These are phyloP conservation scores for Starmerella cellae DNA, from an alignment of 805 yeast genomes.

Conservation along the genomic window DNA sequence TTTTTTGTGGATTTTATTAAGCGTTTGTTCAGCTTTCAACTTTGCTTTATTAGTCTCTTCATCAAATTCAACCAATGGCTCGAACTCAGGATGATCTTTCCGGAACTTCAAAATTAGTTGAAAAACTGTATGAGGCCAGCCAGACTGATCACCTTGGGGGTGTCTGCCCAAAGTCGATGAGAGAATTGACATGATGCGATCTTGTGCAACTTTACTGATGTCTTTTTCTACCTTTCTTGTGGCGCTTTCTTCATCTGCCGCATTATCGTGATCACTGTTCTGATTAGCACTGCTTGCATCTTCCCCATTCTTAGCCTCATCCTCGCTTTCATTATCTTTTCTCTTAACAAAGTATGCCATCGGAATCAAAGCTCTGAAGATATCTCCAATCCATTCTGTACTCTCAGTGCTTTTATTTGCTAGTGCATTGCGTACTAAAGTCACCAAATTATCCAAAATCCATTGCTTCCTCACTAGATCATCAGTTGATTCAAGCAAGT, in stretches of 20 bases:
- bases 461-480: conserved; percentile 31
- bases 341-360: conserved; percentile 31
- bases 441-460: conserved; percentile 46
- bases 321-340: not conserved
- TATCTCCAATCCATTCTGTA: conserved; percentile 26
- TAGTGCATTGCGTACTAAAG: conserved; percentile 28
- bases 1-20: conserved; percentile 34
- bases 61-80: conserved; percentile 38
- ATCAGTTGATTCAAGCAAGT: conserved; percentile 16
- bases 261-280: not conserved
- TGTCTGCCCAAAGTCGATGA: conserved; percentile 37
- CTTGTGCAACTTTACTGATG: conserved; percentile 23
- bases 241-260: not conserved
- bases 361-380: conserved; percentile 31
- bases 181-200: conserved; percentile 52
- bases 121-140: conserved; percentile 42
- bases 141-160: conserved; percentile 28
- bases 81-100: conserved; percentile 11
- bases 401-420: not conserved
- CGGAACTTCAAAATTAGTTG: conserved; percentile 17
- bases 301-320: not conserved
- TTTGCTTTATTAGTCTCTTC: conserved; percentile 41
- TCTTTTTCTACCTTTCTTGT: conserved; percentile 8
- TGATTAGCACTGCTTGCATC: too few relatives aligned
- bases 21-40: conserved; percentile 36